Evolutionary conservation across 2,329 filamentous ascomycete genomes (phyloP).

Genomic region (Epichloe bromicola): DNA sequence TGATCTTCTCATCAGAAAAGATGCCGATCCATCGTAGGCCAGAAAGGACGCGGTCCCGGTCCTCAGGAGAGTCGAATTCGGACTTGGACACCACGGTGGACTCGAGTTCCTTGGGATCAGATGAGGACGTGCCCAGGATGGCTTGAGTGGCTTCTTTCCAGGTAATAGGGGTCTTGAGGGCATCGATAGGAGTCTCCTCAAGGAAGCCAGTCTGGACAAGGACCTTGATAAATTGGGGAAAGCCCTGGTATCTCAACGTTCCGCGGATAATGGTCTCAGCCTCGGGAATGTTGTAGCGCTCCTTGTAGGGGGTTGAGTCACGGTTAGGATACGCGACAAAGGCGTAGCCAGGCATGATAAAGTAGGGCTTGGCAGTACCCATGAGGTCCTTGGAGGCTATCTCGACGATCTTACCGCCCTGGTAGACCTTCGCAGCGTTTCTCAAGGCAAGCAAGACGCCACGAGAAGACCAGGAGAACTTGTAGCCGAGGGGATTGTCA

Average conservation of each 20-base stretch:
- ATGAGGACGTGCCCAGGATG: constrained; percentile 57
- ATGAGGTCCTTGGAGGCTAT: constrained; percentile 40
- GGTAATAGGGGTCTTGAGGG: constrained; percentile 51
- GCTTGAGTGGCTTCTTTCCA: constrained; percentile 81
- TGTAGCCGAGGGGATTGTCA: constrained; percentile 76
- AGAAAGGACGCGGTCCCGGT: constrained; percentile 55
- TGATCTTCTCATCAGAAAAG: constrained; percentile 43
- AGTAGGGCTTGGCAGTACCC: constrained; percentile 59
- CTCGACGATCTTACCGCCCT: constrained; percentile 63
- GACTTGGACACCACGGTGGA: constrained; percentile 65
- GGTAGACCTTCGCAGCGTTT: constrained; percentile 73
- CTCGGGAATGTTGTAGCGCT: constrained; percentile 86
- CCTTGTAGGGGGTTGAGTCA: constrained; percentile 75
- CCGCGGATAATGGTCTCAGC: constrained; percentile 75
- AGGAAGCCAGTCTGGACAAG: constrained; percentile 89
- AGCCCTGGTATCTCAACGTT: constrained; percentile 76
- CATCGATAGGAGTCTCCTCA: constrained; percentile 51
- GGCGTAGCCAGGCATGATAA: constrained; percentile 74
- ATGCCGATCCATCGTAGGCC: constrained; percentile 61
- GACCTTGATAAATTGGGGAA: constrained; percentile 78
- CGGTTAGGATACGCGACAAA: constrained; percentile 92
- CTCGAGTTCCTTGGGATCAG: constrained; percentile 54
- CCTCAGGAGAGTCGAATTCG: constrained; percentile 52
- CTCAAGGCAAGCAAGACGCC: constrained; percentile 79
- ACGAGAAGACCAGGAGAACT: constrained; percentile 64